phyloP scores from a whole-genome alignment of 192 early-diverging fungal species.

The Podila verticillata region DNA sequence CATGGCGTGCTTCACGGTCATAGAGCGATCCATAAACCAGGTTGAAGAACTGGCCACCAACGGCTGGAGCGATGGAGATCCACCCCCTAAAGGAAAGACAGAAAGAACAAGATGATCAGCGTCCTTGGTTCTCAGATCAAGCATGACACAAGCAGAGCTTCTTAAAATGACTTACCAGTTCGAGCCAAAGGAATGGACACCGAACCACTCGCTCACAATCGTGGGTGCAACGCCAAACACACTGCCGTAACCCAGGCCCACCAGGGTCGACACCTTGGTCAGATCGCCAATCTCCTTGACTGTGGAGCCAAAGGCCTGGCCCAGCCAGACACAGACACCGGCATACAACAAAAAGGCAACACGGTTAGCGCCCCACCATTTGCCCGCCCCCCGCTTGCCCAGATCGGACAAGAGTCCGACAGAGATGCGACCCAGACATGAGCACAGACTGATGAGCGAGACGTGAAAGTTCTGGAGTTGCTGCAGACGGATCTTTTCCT shows the following conservation, averaged over 20 bases:
- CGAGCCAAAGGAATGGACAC: conserved; percentile 35
- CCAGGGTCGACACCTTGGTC: conserved; percentile 21
- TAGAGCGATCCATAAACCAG: conserved; percentile 68
- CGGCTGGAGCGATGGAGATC: conserved; percentile 64
- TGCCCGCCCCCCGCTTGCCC: conserved; percentile 23
- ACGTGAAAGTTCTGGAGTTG: conserved; percentile 54
- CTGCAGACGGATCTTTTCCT: conserved; percentile 24
- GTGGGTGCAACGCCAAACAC: conserved; percentile 54
- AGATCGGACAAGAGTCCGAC: conserved; percentile 54
- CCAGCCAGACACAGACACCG: conserved; percentile 40
- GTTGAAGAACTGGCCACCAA: conserved; percentile 73
- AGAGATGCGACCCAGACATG: conserved; percentile 53
- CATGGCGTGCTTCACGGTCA: conserved; percentile 52
- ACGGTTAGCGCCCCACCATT: conserved; percentile 40
- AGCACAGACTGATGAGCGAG: conserved; percentile 53
- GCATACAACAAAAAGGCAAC: conserved; percentile 49
- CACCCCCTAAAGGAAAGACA: conserved; percentile 60
- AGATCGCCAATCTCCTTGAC: conserved; percentile 22
- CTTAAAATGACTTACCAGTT: conserved; percentile 40
- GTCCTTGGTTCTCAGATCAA: too few relatives aligned
- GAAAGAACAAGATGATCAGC: not conserved
- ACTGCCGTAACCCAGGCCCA: conserved; percentile 51
- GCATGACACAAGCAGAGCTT: too few relatives aligned
- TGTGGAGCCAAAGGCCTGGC: conserved; percentile 43
- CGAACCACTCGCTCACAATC: conserved; percentile 57